These are phyloP conservation scores for Hypoxylon rickii DNA, from an alignment of 495 filamentous ascomycete species.

Conservation along the genomic window DNA sequence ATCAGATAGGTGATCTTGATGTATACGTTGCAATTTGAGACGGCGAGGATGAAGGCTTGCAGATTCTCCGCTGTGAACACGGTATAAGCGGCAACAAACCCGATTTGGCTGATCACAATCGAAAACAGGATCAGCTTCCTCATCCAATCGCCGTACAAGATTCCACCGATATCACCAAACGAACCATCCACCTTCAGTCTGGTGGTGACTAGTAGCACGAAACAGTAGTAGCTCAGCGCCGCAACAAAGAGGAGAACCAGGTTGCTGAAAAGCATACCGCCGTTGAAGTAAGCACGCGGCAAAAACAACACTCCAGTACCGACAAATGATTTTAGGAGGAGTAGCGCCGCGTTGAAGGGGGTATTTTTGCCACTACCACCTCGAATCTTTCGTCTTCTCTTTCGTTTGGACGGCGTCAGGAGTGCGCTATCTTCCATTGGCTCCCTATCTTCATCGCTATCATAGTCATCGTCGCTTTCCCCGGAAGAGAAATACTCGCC, in stretches of 20 bases:
- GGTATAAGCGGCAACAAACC: conserved; percentile 96
- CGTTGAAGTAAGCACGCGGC: conserved; percentile 88
- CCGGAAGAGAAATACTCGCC: conserved; percentile 85
- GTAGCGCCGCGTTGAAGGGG: conserved; percentile 72
- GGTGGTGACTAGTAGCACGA: conserved; percentile 87
- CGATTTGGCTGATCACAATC: conserved; percentile 91
- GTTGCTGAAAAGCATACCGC: conserved; percentile 96
- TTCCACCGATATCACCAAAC: conserved; percentile 94
- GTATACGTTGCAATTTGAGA: conserved; percentile 77
- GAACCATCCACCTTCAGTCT: conserved; percentile 82
- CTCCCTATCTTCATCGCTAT: conserved; percentile 66
- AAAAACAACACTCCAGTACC: conserved; percentile 97
- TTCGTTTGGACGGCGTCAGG: conserved; percentile 71
- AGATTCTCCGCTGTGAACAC: conserved; percentile 96
- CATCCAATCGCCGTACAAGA: conserved; percentile 90
- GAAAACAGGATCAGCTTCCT: conserved; percentile 82
- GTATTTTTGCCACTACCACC: conserved; percentile 72
- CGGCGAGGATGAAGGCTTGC: conserved; percentile 85
- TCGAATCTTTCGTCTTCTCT: conserved; percentile 71
- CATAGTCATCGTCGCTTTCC: conserved; percentile 57
- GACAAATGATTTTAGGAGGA: conserved; percentile 95
- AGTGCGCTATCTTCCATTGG: conserved; percentile 83
- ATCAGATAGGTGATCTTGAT: conserved; percentile 90
- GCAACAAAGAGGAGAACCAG: conserved; percentile 84
- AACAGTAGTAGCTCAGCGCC: conserved; percentile 89